Evolutionary conservation across 768 basidiomycete genomes (phyloP), one percentile per base, ranked within the genome.

Genomic region (Agrocybe praecox): DNA sequence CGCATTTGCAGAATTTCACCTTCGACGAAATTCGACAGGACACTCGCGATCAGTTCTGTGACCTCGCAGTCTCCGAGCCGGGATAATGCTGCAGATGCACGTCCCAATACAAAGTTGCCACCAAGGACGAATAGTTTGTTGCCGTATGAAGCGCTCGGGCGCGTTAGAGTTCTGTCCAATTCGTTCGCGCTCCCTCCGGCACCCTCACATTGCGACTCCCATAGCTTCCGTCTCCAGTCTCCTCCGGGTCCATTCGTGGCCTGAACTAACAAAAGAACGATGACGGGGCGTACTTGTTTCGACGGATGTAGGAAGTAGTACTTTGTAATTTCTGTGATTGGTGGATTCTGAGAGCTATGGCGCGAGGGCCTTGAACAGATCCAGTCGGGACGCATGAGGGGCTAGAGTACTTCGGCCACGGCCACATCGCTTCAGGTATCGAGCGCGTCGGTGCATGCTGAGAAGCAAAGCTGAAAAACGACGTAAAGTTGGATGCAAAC

Each of bases 301-400:
- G 94, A 93, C 2, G 88, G 88, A 60, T 91, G 90, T 34, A 84
- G 79, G 71, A 97, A 97, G 76, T 98, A 97, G 72, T 98, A 96
- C 59, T 92, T 86, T 1, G 95, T 90, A 52, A 96, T 87, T 62
- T 92, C 85, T 56, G 87, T 86, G 51, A 97, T 83, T 0, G 86
- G 83, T 15, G 94, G 89, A 69, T 55, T 81, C 76, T 29, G 79
- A 62, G 43, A 97, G 80, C 66, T 95, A 88, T 2, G 85, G 76
- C 17, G 84, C 81, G 55, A 96, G 79, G 32, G 89, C 73, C 3
- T 74, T 69, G 68, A 90, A 85, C 6, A 92, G 92, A 69, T 93
- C 90, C 18, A 82, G 73, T 33, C 58, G 49, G 23, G 58, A 43
- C 46, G 49, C 42, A 15, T 44, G 49, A 6, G 29, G 43, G 47